phyloP scores from a whole-genome alignment of 768 basidiomycete species.

The Russula dissimulans region DNA sequence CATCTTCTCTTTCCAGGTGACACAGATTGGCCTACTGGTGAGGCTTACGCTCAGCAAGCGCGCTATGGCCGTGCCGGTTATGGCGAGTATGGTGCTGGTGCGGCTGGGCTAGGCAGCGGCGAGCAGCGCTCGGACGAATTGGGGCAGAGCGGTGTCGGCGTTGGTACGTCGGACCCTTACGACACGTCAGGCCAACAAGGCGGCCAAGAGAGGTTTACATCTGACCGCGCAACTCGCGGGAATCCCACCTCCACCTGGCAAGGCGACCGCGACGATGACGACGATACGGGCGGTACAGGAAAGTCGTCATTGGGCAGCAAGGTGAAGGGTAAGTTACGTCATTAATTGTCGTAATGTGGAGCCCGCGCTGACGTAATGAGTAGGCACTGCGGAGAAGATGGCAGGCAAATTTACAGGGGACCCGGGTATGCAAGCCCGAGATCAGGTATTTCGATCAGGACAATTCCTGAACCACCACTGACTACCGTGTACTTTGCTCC shows the following conservation, averaged over 20 bases:
- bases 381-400: slow-evolving; percentile 16
- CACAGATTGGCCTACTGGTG: background rate
- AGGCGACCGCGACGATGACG: background rate
- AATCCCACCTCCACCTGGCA: too few species aligned
- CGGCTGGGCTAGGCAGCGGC: background rate
- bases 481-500: background rate
- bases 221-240: too few species aligned
- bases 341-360: background rate
- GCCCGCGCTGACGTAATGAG: background rate
- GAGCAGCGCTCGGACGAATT: too few species aligned
- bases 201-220: background rate
- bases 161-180: background rate
- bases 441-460: slow-evolving; percentile 8
- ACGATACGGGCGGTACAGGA: background rate
- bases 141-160: too few species aligned
- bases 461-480: background rate
- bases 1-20: background rate
- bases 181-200: background rate
- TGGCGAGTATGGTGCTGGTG: background rate
- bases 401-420: slow-evolving; percentile 12
- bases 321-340: slow-evolving; percentile 12
- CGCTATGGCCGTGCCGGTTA: background rate
- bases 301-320: slow-evolving; percentile 3
- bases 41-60: background rate
- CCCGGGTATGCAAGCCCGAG: slow-evolving; percentile 5